These are phyloP conservation scores for Pelargonium myrrhifolium DNA, from an alignment of 441 rosid species.

Conservation along the genomic window DNA sequence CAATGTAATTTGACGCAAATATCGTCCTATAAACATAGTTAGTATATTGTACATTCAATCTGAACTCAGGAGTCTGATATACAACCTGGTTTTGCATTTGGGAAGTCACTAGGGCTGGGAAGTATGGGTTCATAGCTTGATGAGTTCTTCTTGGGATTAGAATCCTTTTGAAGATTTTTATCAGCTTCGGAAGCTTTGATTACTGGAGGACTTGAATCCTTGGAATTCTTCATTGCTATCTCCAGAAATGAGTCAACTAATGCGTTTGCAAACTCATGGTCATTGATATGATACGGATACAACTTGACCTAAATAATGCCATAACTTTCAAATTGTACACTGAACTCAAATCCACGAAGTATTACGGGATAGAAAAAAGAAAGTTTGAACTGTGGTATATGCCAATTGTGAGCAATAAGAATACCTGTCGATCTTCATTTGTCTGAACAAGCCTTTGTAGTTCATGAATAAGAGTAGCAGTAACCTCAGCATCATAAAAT, in stretches of 20 bases:
- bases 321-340: slow-evolving; percentile 17
- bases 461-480: slow-evolving; percentile 52
- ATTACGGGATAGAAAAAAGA: neutral
- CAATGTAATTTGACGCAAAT: neutral
- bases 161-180: slow-evolving; percentile 25
- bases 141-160: slow-evolving; percentile 18
- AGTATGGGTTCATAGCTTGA: slow-evolving; percentile 31
- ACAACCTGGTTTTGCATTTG: slow-evolving; percentile 80
- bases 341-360: slow-evolving; percentile 15
- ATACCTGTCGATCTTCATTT: slow-evolving; percentile 61
- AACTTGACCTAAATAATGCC: slow-evolving; percentile 45
- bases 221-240: slow-evolving; percentile 32
- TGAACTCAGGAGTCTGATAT: slow-evolving; percentile 1
- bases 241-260: slow-evolving; percentile 68
- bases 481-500: slow-evolving; percentile 78
- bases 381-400: slow-evolving; percentile 4
- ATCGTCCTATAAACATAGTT: neutral
- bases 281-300: slow-evolving; percentile 68
- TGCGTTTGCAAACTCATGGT: slow-evolving; percentile 70
- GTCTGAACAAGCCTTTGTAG: slow-evolving; percentile 47
- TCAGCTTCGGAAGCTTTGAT: slow-evolving; percentile 21
- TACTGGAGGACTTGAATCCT: slow-evolving; percentile 26
- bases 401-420: slow-evolving; percentile 15
- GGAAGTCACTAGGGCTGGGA: slow-evolving; percentile 61
- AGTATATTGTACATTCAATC: neutral